Base-by-base conservation (phyloP, 192 early-diverging fungal species). In the Chytriomyces hyalinus region DNA sequence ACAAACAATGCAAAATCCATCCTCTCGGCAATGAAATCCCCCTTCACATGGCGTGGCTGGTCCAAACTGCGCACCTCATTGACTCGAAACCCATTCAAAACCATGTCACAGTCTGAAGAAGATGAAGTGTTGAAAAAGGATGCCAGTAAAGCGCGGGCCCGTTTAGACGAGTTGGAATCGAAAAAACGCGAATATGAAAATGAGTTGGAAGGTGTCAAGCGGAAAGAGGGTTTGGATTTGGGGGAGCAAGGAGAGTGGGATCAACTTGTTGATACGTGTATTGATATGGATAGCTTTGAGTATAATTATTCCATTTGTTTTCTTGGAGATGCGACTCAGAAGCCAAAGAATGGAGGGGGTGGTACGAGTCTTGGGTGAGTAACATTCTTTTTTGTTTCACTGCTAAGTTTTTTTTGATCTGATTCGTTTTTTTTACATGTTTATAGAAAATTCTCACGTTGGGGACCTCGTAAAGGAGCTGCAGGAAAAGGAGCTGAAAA, bases 261-360 rank as follows among this genome's bases (percentile, higher is more conserved):
- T 57, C 80, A 90, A 44, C 43, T 96, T 0, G 81, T 89, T 22
- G 84, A 87, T 43, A 61, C 92, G 65, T 98, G 97, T 84, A 82
- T 92, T 68, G 83, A 85, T 11, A 80, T 89, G 20, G 88, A 93
- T 68, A 83, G 90, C 1, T 76, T 87, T 47, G 92, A 93, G 92
- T 94, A 90, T 75, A 84, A 74, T 6, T 94, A 89, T 75, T 85
- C 94, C 88, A 65, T 97, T 76, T 99, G 97, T 82, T 74, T 97
- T 20, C 86, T 94, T 76, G 93, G 90, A 15, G 85, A 86, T 24
- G 94, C 92, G 0, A 80, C 88, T 43, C 97, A 98, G 86, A 90
- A 88, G 43, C 86, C 84, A 67, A 89, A 92, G 67, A 86, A 87
- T 68, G 85, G 91, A 70, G 77, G 81, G 47, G 74, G 83, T 65